These are phyloP conservation scores for Malassezia cuniculi DNA, from an alignment of 1,284 basidiomycete species.

Conservation along the genomic window DNA sequence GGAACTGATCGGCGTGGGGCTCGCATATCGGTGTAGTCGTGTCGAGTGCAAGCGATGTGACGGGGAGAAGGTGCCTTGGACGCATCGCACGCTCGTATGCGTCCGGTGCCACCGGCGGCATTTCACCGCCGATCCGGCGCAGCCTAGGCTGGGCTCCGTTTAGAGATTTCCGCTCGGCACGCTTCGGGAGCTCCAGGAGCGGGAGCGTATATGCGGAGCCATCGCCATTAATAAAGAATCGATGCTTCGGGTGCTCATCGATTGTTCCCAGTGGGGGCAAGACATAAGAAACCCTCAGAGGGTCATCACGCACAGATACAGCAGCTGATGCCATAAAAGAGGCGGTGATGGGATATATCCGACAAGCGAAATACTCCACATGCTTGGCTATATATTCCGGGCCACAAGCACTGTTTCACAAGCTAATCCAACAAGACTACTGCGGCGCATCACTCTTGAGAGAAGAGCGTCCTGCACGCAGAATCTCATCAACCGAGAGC, in stretches of 20 bases:
- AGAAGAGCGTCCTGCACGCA: conserved; percentile 60
- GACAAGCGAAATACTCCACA: too few species aligned
- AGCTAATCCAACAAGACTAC: too few species aligned
- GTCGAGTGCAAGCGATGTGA: conserved; percentile 37
- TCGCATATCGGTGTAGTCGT: conserved; percentile 21
- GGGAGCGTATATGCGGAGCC: conserved; percentile 14
- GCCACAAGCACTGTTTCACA: too few species aligned
- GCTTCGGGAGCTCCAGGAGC: conserved; percentile 21
- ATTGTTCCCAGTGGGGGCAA: conserved; percentile 16
- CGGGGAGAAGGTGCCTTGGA: conserved; percentile 33
- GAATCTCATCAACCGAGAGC: conserved; percentile 84
- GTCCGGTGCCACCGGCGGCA: conserved; percentile 4
- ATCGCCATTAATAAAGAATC: neutral
- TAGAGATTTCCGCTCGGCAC: conserved; percentile 14
- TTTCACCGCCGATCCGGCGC: conserved; percentile 4
- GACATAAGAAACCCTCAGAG: conserved; percentile 22
- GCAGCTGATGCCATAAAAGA: too few species aligned
- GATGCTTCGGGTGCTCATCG: conserved; percentile 5
- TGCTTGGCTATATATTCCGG: too few species aligned
- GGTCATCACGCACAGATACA: too few species aligned
- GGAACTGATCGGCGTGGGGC: neutral
- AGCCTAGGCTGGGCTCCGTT: conserved; percentile 14
- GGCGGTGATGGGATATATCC: too few species aligned
- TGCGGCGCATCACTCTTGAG: conserved; percentile 32
- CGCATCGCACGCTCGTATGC: conserved; percentile 13